Conservation (phyloP, 176 grass and related monocot genomes). For the Rhynchospora pubera region DNA sequence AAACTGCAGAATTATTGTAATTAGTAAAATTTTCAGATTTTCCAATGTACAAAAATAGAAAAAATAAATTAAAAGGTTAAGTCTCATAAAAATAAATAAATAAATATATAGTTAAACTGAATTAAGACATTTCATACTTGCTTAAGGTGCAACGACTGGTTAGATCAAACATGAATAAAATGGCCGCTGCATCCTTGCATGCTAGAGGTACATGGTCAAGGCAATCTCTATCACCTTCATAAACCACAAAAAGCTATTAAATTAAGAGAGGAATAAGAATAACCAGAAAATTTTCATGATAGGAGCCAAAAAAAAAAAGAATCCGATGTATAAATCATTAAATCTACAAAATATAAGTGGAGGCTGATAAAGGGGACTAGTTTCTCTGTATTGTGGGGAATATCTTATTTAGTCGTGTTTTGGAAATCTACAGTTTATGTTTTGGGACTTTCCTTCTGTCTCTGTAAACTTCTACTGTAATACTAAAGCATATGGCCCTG, state of each 20-base stretch:
- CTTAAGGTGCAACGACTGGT: slow-evolving; percentile 79
- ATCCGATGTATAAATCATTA: not conserved
- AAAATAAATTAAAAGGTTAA: not conserved
- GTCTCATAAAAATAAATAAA: not conserved
- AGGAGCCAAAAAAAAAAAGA: not conserved
- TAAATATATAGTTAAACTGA: not conserved
- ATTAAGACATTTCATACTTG: slow-evolving; percentile 49
- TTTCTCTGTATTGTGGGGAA: not conserved
- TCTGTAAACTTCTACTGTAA: not conserved
- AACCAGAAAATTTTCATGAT: not conserved
- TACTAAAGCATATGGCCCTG: not conserved
- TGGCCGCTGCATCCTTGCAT: slow-evolving; percentile 85
- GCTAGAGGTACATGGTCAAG: slow-evolving; percentile 75
- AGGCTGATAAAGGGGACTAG: not conserved
- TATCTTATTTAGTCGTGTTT: not conserved
- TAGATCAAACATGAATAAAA: slow-evolving; percentile 98
- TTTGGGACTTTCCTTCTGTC: not conserved
- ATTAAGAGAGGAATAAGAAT: not conserved
- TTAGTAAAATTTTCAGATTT: not conserved
- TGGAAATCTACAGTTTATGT: not conserved
- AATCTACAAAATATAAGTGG: not conserved
- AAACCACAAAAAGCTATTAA: slow-evolving; percentile 18
- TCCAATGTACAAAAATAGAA: too few relatives aligned
- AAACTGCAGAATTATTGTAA: not conserved
- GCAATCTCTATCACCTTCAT: slow-evolving; percentile 52